These are phyloP conservation scores for Ogataea nitratoaversa DNA, from an alignment of 805 yeast species.

Conservation along the genomic window DNA sequence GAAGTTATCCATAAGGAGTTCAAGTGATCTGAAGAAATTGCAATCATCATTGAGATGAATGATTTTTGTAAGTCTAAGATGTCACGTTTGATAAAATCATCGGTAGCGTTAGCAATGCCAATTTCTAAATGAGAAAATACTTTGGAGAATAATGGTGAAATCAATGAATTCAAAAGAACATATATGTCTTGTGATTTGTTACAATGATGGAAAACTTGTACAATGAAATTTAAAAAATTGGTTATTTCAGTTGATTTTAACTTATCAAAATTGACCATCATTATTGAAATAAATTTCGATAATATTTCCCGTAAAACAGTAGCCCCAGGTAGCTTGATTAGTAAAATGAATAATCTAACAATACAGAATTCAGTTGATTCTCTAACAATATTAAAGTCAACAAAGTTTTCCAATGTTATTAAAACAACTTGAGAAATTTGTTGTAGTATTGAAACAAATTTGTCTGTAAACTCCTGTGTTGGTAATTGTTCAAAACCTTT, in stretches of 20 bases:
- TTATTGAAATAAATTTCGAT: conserved; percentile 66
- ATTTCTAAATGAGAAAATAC: conserved; percentile 40
- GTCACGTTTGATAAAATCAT: conserved; percentile 46
- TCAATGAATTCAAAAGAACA: conserved; percentile 64
- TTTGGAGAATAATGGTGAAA: conserved; percentile 70
- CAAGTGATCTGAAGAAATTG: conserved; percentile 71
- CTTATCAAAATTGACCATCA: conserved; percentile 54
- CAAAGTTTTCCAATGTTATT: conserved; percentile 75
- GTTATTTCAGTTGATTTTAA: conserved; percentile 61
- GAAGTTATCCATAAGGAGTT: conserved; percentile 67
- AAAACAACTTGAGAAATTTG: conserved; percentile 69
- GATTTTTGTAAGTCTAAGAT: conserved; percentile 63
- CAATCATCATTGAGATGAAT: conserved; percentile 63
- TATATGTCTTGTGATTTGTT: conserved; percentile 64
- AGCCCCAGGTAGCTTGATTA: conserved; percentile 43
- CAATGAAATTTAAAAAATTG: conserved; percentile 80
- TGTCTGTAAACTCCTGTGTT: conserved; percentile 29
- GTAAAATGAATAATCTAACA: conserved; percentile 77
- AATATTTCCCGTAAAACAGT: conserved; percentile 39
- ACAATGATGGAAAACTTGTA: conserved; percentile 81
- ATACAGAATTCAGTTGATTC: conserved; percentile 85
- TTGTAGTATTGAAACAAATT: conserved; percentile 27
- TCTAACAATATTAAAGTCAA: conserved; percentile 63
- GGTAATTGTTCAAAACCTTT: conserved; percentile 65
- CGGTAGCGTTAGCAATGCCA: conserved; percentile 17